phyloP scores from a whole-genome alignment of 371 early-diverging fungal species.

The Rhizomucor miehei region DNA sequence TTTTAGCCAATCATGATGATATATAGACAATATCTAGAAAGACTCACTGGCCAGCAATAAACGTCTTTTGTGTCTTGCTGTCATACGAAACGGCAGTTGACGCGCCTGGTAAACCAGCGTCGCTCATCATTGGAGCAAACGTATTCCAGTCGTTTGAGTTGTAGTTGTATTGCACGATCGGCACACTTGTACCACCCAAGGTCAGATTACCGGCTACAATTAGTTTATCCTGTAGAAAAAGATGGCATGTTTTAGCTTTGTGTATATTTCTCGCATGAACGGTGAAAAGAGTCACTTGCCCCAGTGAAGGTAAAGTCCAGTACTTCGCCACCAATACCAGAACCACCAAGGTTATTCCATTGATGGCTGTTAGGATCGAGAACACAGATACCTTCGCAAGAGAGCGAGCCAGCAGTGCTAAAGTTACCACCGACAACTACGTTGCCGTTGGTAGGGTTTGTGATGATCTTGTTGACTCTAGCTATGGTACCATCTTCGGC shows the following conservation, averaged over 20 bases:
- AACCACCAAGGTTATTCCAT: conserved; percentile 42
- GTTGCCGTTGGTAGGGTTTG: conserved; percentile 16
- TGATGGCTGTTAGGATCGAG: conserved; percentile 27
- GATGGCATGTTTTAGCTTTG: not conserved
- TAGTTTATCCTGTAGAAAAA: conserved; percentile 28
- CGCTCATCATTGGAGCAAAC: conserved; percentile 26
- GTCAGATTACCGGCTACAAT: conserved; percentile 50
- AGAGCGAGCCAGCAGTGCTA: conserved; percentile 41
- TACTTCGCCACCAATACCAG: conserved; percentile 39
- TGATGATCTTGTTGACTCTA: conserved; percentile 41
- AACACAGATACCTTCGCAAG: conserved; percentile 46
- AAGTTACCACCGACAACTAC: conserved; percentile 60
- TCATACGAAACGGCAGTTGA: conserved; percentile 34
- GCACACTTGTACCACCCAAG: conserved; percentile 33
- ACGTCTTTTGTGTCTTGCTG: conserved; percentile 24
- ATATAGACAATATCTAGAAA: not conserved
- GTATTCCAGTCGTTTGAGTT: conserved; percentile 40
- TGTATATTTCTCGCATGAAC: not conserved
- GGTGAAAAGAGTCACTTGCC: conserved; percentile 17
- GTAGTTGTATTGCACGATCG: conserved; percentile 52
- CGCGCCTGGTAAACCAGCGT: conserved; percentile 36
- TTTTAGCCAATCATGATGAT: not conserved
- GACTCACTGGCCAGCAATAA: conserved; percentile 39
- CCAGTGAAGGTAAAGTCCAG: conserved; percentile 50
- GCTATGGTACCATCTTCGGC: conserved; percentile 27